Evolutionary conservation across 139 green algal genomes (phyloP).

Genomic region (Chlamydomonas sphaeroides): DNA sequence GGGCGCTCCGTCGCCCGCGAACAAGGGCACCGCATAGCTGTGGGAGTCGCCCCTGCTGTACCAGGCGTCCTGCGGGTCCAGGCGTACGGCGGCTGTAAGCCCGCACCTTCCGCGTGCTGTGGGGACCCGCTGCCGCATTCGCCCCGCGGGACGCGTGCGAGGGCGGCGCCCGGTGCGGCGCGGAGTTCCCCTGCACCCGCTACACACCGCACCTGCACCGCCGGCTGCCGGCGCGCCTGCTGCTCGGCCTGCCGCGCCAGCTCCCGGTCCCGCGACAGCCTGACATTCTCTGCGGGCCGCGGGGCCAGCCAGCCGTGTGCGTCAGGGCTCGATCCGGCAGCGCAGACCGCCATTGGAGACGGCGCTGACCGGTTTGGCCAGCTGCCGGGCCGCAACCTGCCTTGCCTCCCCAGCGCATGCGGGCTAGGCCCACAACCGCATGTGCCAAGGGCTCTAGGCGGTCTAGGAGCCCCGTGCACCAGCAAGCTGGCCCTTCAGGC

Average conservation of each 20-base stretch:
- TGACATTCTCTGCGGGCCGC: conserved; percentile 30
- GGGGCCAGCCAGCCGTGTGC: no score
- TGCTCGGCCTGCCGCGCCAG: not conserved
- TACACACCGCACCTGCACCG: conserved; percentile 10
- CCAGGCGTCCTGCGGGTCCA: conserved; percentile 15
- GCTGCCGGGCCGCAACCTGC: no score
- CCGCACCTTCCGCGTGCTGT: no score
- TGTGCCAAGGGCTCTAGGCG: not conserved
- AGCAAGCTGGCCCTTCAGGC: no score
- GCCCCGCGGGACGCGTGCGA: no score
- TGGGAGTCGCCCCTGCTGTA: conserved; percentile 35
- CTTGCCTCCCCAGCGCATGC: no score
- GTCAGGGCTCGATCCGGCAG: no score
- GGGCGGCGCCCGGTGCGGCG: no score
- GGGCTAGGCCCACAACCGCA: not conserved
- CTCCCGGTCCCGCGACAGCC: conserved; percentile 10
- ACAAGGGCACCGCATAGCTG: not conserved
- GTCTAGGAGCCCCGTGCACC: no score
- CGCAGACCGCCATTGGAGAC: not conserved
- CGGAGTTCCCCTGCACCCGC: no score
- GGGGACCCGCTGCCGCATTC: no score
- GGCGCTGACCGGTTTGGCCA: not conserved
- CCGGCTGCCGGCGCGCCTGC: not conserved
- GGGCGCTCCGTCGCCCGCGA: not conserved
- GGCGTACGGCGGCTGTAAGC: not conserved